Evolutionary conservation across 2,329 filamentous ascomycete genomes (phyloP).

Genomic region (Alternaria consortialis): DNA sequence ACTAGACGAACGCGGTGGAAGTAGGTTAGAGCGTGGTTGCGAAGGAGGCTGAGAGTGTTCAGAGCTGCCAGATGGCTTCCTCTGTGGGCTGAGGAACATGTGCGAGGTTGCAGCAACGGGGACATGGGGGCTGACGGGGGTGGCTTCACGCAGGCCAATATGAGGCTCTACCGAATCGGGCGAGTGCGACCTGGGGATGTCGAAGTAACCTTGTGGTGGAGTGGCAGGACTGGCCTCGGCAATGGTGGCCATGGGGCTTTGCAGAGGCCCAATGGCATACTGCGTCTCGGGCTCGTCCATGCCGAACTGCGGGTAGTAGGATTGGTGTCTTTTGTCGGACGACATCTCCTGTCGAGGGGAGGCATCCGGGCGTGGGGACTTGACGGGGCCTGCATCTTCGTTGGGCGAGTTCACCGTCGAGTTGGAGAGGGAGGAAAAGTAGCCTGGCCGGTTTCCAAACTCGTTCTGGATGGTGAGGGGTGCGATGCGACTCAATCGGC

Average conservation of each 20-base stretch:
- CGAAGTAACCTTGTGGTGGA: slow-evolving; percentile 55
- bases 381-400: slow-evolving; percentile 50
- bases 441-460: slow-evolving; percentile 78
- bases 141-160: slow-evolving; percentile 54
- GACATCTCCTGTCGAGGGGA: slow-evolving; percentile 41
- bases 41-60: slow-evolving; percentile 35
- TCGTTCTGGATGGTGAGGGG: slow-evolving; percentile 85
- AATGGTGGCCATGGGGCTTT: slow-evolving; percentile 46
- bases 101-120: slow-evolving; percentile 38
- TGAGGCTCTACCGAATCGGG: slow-evolving; percentile 57
- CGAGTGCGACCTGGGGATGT: slow-evolving; percentile 55
- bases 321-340: slow-evolving; percentile 43
- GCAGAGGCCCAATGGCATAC: slow-evolving; percentile 38
- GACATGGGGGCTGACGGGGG: slow-evolving; percentile 51
- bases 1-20: slow-evolving; percentile 53
- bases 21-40: slow-evolving; percentile 43
- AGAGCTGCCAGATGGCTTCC: slow-evolving; percentile 53
- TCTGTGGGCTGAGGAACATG: slow-evolving; percentile 48
- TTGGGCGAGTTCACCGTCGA: slow-evolving; percentile 64
- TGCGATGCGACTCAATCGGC: slow-evolving; percentile 84
- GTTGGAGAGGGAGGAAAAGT: slow-evolving; percentile 76
- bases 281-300: slow-evolving; percentile 41
- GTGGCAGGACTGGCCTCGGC: slow-evolving; percentile 42
- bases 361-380: slow-evolving; percentile 34
- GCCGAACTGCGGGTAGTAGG: slow-evolving; percentile 48